Percentiles rank a stretch among this genome's conserved stretches.
phyloP scores from a whole-genome alignment of 768 basidiomycete species.

The Suillus ampliporus region DNA sequence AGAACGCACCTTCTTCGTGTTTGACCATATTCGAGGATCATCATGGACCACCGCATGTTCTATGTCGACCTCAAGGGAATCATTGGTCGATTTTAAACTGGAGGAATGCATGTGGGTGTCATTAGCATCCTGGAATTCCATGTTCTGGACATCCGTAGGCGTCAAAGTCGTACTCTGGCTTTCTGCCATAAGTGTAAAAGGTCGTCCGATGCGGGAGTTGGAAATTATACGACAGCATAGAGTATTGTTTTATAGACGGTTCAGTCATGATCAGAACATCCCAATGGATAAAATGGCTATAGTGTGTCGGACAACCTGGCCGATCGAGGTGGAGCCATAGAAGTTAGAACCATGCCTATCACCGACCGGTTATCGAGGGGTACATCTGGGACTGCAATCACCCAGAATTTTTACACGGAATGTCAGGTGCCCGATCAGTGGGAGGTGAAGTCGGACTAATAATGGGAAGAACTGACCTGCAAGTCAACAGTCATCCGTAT shows the following conservation, averaged over 20 bases:
- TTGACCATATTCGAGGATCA: constrained; percentile 67
- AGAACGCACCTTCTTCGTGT: constrained; percentile 53
- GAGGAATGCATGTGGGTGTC: background rate
- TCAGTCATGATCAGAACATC: background rate
- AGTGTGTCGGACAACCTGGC: background rate
- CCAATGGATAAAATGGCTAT: background rate
- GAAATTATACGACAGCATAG: background rate
- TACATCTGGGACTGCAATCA: background rate
- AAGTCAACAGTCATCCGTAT: no score
- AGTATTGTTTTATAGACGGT: constrained; percentile 3
- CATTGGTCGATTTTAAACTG: background rate
- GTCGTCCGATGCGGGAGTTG: background rate
- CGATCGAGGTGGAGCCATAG: background rate
- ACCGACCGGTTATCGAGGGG: no score
- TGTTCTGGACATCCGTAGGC: background rate
- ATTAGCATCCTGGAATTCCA: background rate
- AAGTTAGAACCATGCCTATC: background rate
- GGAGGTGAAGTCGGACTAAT: background rate
- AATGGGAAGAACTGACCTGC: background rate
- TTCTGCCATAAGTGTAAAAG: constrained; percentile 8
- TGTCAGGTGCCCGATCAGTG: background rate
- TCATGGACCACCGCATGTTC: constrained; percentile 52
- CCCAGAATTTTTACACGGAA: background rate
- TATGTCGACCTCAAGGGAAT: constrained; percentile 29
- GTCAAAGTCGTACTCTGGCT: constrained; percentile 12